Evolutionary conservation across 2,329 filamentous ascomycete genomes (phyloP).

Genomic region (Endoconidiophora polonica): DNA sequence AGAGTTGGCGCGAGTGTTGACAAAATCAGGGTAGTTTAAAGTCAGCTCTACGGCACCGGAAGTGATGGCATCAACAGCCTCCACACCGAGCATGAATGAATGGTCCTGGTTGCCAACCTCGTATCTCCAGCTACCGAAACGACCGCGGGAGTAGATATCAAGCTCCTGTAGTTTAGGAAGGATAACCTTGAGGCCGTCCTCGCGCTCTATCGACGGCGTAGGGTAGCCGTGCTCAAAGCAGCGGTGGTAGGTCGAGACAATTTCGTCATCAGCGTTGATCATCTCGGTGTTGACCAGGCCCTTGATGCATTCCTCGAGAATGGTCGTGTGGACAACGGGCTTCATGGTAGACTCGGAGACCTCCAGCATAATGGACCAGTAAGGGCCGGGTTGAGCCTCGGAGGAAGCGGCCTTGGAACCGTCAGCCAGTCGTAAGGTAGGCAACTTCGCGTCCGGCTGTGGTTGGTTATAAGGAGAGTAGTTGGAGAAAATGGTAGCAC

Average conservation of each 20-base stretch:
- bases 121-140: constrained; percentile 96
- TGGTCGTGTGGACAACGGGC: constrained; percentile 70
- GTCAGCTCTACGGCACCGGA: constrained; percentile 82
- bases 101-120: constrained; percentile 95
- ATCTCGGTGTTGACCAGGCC: constrained; percentile 96
- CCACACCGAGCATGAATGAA: constrained; percentile 92
- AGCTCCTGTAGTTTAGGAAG: constrained; percentile 81
- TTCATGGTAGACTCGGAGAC: constrained; percentile 93
- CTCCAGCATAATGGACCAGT: constrained; percentile 99
- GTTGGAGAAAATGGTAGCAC: constrained; percentile 99
- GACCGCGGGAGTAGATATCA: constrained; percentile 88
- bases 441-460: constrained; percentile 61
- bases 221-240: constrained; percentile 97
- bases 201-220: constrained; percentile 84
- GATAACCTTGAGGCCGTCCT: constrained; percentile 81
- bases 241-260: constrained; percentile 96
- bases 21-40: constrained; percentile 91
- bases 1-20: constrained; percentile 59
- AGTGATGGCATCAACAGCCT: constrained; percentile 80
- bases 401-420: constrained; percentile 62
- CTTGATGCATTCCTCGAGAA: constrained; percentile 83
- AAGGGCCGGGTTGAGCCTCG: constrained; percentile 70
- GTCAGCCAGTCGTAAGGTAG: constrained; percentile 70
- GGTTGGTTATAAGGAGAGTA: constrained; percentile 99
- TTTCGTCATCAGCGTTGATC: constrained; percentile 80